Evolutionary conservation across 106 monocot species (phyloP).

Genomic region (Chionographis japonica): DNA sequence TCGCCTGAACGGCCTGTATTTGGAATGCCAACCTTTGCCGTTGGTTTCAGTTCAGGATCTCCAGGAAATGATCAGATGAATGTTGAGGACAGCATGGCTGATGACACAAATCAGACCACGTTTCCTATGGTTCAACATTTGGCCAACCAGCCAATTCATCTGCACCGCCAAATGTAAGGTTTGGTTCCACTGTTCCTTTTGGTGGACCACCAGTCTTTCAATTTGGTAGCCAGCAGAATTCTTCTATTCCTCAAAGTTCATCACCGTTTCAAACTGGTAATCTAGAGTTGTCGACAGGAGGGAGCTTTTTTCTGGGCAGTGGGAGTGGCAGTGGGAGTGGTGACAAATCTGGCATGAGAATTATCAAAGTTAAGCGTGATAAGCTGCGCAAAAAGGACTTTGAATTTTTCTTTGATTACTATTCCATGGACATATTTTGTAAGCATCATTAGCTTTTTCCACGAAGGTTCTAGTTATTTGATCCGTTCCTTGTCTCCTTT

Average conservation of each 20-base stretch:
- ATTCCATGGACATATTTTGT: too few species aligned
- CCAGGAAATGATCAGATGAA: slow-evolving; percentile 60
- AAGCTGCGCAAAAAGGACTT: slow-evolving; percentile 29
- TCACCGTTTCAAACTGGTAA: slow-evolving; percentile 33
- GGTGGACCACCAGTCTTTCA: slow-evolving; percentile 23
- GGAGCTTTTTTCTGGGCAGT: slow-evolving; percentile 48
- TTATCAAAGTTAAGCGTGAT: slow-evolving; percentile 35
- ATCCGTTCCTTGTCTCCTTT: too few species aligned
- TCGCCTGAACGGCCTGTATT: slow-evolving; percentile 4
- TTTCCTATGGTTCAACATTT: slow-evolving; percentile 18
- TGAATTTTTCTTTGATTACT: too few species aligned
- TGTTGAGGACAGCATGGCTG: slow-evolving; percentile 61
- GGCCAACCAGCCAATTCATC: slow-evolving; percentile 22
- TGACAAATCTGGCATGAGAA: slow-evolving; percentile 38
- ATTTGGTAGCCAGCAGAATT: slow-evolving; percentile 27
- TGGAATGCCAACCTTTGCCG: slow-evolving; percentile 13
- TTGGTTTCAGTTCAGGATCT: slow-evolving; percentile 14
- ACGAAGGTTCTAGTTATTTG: too few species aligned
- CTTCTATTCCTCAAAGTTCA: slow-evolving; percentile 23
- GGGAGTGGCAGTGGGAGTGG: slow-evolving; percentile 57
- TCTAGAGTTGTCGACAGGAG: slow-evolving; percentile 34
- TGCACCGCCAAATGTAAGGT: slow-evolving; percentile 9
- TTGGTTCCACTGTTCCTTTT: slow-evolving; percentile 24
- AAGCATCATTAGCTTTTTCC: too few species aligned
- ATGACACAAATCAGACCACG: slow-evolving; percentile 20